A percentile compares a stretch with the other conserved stretches of the same genome.
Conservation (phyloP, 192 early-diverging fungal genomes). For the Piromyces finnis region DNA sequence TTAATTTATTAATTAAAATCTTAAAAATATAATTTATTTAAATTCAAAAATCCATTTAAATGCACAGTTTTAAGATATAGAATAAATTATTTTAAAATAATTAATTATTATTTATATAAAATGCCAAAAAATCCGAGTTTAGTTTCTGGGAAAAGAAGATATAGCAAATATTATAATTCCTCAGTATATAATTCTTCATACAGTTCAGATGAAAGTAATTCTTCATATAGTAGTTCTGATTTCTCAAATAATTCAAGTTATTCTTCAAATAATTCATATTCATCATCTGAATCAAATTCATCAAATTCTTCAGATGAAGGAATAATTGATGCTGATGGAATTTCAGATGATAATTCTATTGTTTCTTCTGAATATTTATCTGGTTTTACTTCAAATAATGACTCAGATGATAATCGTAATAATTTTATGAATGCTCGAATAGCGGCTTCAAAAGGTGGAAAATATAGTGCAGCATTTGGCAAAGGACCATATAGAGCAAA, state of each 20-base stretch:
- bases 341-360: neutral
- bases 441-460: neutral
- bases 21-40: too few relatives aligned
- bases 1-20: too few relatives aligned
- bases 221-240: neutral
- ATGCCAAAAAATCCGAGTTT: neutral
- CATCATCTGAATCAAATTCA: neutral
- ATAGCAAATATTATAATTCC: neutral
- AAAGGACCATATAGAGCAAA: neutral
- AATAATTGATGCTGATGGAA: neutral
- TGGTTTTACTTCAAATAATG: neutral
- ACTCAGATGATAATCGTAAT: neutral
- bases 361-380: neutral
- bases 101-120: neutral
- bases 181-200: neutral
- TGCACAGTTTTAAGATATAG: too few relatives aligned
- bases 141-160: neutral
- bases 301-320: neutral
- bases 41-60: too few relatives aligned
- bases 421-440: neutral
- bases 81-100: too few relatives aligned
- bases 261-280: neutral
- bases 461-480: neutral
- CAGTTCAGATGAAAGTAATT: neutral
- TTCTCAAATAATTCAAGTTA: neutral